Base-by-base conservation (phyloP, 1,284 basidiomycete genomes). In the Pulveroboletus sp. region DNA sequence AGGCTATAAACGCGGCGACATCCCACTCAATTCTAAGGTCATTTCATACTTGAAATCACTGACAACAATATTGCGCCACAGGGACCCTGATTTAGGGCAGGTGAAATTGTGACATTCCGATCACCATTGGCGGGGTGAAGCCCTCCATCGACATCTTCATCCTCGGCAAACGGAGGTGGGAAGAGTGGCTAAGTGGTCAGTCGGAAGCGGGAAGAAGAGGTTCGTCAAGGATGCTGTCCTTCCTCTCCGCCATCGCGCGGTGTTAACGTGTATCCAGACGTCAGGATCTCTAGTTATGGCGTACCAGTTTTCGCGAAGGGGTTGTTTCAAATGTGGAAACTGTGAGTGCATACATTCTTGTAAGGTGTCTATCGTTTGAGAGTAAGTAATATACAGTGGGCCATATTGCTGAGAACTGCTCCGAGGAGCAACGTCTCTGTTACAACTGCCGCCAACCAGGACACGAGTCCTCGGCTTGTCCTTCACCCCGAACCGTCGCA, bases 371-470 rank as follows among this genome's bases (percentile, higher is more conserved):
- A 58, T 59, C 45, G 62, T 57, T 54, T 65, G 43, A 43, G 28
- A 46, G 43, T 56, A 60, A 61, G 63, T 56, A 57, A 54, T 55
- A 49, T 62, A n/a, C 53, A 91, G 92, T 94, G 70, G 93, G 92
- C 50, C 93, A 95, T 75, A 90, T 94, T 69, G 93, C 93, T 64
- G 92, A 92, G 78, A 89, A 88, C 68, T 96, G 93, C 74, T 83
- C 91, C 53, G 91, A 90, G 61, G 88, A 90, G 66, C 85, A 89
- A 72, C 85, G 92, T 64, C 83, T 96, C 59, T 96, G 93, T 78
- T 96, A 94, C 79, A 96, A 95, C 74, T 96, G 93, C 74, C 85
- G 89, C 65, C 87, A 91, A 73, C 90, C 92, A 17, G 93, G 92
- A 25, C 94, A 96, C 71, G 93, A 96, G 76, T 92, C 90, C 38